These are phyloP conservation scores for Globisporangium barbulae DNA, from an alignment of 352 stramenopile genomes.

Conservation along the genomic window DNA sequence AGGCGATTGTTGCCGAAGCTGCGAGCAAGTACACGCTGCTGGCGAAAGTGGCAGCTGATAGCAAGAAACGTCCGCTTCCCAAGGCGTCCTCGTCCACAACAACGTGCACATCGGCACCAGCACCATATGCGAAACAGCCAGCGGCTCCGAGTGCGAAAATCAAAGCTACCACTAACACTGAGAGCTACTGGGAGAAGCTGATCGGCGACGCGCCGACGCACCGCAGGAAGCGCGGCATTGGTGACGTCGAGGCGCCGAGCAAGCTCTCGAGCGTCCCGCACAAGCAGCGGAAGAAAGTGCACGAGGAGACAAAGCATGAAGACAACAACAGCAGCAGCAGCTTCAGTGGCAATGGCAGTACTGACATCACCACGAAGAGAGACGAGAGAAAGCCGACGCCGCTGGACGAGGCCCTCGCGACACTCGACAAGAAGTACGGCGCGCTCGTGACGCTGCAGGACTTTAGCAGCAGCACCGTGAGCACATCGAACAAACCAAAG, in stretches of 20 bases:
- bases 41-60: not conserved
- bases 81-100: not conserved
- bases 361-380: not conserved
- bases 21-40: conserved; percentile 3
- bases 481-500: not conserved
- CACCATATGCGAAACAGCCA: not conserved
- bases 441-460: conserved; percentile 1
- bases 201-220: conserved; percentile 5
- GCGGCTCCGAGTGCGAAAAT: not conserved
- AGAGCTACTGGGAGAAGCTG: not conserved
- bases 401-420: conserved; percentile 15
- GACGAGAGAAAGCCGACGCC: conserved; percentile 3
- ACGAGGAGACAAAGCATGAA: not conserved
- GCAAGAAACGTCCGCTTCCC: conserved; percentile 10
- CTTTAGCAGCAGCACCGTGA: not conserved
- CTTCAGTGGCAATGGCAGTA: not conserved
- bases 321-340: conserved; percentile 9
- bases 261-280: conserved; percentile 9
- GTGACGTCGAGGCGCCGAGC: conserved; percentile 17
- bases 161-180: not conserved
- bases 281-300: conserved; percentile 20
- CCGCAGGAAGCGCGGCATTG: conserved; percentile 13
- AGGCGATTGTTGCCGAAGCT: conserved; percentile 5
- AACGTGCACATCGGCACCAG: not conserved
- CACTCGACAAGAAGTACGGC: conserved; percentile 14